Conservation (phyloP, 208 protist species). For the Acanthamoeba triangularis region DNA sequence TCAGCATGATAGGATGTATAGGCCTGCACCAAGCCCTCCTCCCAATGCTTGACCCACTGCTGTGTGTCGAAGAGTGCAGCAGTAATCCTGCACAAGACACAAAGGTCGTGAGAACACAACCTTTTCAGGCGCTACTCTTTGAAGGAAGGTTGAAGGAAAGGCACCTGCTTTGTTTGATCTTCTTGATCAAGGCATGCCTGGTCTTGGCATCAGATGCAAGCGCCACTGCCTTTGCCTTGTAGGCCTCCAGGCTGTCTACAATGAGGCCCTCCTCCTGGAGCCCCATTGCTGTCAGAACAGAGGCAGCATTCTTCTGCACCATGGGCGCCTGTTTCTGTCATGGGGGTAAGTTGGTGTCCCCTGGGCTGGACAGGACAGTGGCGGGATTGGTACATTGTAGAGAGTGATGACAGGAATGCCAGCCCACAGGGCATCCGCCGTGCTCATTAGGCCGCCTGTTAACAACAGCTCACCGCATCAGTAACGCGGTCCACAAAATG, state of each 20-base stretch:
- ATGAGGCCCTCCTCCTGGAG: conserved; percentile 15
- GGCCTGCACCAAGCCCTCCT: background rate
- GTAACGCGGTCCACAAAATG: no score
- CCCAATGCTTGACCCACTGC: conserved; percentile 1
- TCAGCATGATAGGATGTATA: background rate
- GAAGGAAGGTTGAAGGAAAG: background rate
- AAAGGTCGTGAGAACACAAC: background rate
- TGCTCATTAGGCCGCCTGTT: background rate
- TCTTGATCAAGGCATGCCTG: background rate
- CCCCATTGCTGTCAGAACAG: background rate
- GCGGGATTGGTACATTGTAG: background rate
- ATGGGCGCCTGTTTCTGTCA: background rate
- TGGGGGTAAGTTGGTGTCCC: no score
- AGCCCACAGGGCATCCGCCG: conserved; percentile 20
- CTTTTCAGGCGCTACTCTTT: background rate
- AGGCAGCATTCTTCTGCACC: background rate
- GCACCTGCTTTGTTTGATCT: background rate
- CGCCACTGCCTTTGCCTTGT: conserved; percentile 18
- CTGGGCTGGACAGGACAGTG: background rate
- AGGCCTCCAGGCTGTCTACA: background rate
- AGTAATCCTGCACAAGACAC: background rate
- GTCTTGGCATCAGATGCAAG: background rate
- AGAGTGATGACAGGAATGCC: conserved; percentile 27
- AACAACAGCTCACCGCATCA: background rate
- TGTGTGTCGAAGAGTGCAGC: background rate